phyloP scores from a whole-genome alignment of 2,329 filamentous ascomycete species.

The Colletotrichum endophyticum region DNA sequence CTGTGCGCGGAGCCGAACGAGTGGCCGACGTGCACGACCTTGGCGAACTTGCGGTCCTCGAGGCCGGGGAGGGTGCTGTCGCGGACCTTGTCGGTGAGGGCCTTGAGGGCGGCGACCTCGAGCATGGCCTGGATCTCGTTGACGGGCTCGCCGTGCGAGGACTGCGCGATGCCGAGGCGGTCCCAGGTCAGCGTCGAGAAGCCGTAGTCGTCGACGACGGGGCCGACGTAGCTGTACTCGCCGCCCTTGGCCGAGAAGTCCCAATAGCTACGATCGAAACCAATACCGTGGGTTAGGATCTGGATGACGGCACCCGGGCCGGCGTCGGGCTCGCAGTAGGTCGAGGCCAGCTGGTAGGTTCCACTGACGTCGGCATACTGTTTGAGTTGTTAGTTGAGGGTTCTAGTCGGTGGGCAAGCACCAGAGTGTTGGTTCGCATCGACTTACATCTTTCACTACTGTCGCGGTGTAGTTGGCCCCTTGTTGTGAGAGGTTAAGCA shows the following conservation, averaged over 20 bases:
- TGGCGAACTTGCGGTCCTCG: slow-evolving; percentile 34
- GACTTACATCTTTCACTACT: slow-evolving; percentile 48
- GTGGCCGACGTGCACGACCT: slow-evolving; percentile 66
- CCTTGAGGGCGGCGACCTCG: slow-evolving; percentile 62
- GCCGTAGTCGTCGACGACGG: slow-evolving; percentile 56
- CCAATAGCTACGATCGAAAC: slow-evolving; percentile 60
- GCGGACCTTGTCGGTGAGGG: slow-evolving; percentile 56
- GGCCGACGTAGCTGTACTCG: slow-evolving; percentile 67
- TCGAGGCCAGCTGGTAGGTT: slow-evolving; percentile 62
- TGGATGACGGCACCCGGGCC: slow-evolving; percentile 40
- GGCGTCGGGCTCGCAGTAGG: slow-evolving; percentile 63
- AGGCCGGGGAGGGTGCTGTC: slow-evolving; percentile 47
- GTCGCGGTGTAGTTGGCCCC: slow-evolving; percentile 53
- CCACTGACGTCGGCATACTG: slow-evolving; percentile 56
- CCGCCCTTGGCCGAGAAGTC: slow-evolving; percentile 60
- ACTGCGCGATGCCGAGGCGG: slow-evolving; percentile 64
- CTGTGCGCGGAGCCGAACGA: slow-evolving; percentile 66
- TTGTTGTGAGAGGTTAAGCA: slow-evolving; percentile 52
- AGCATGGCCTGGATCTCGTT: slow-evolving; percentile 63
- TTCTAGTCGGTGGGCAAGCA: no score
- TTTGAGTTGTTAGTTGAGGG: background rate
- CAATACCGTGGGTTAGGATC: slow-evolving; percentile 46
- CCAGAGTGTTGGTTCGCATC: background rate
- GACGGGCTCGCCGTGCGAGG: slow-evolving; percentile 62
- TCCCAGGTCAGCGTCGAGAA: slow-evolving; percentile 68